Evolutionary conservation across 2,329 filamentous ascomycete species (phyloP).

Genomic region (Ciborinia camelliae): DNA sequence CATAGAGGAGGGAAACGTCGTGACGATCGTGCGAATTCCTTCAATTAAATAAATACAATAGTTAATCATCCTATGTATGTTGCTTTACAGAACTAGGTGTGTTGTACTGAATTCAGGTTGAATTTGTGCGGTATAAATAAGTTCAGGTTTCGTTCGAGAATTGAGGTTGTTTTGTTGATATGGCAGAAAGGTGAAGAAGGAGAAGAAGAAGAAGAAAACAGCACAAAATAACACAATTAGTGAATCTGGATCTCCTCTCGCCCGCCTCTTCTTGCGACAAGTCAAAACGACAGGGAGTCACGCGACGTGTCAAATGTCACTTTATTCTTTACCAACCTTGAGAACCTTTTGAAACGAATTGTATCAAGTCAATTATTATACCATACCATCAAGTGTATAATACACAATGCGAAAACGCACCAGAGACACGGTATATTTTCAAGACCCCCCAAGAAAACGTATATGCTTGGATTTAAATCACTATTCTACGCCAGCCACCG

Average conservation of each 20-base stretch:
- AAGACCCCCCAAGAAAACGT: not conserved
- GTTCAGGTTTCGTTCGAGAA: too few relatives aligned
- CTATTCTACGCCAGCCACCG: not conserved
- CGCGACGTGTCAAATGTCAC: not conserved
- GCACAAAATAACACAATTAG: not conserved
- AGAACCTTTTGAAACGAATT: not conserved
- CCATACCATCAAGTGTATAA: not conserved
- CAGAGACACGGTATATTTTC: not conserved
- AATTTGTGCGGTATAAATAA: not conserved
- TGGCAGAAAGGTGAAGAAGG: not conserved
- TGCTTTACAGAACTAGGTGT: too few relatives aligned
- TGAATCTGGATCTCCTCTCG: not conserved
- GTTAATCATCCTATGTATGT: too few relatives aligned
- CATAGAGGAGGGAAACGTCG: not conserved
- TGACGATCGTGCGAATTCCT: not conserved
- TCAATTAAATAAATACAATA: too few relatives aligned
- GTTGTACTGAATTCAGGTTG: too few relatives aligned
- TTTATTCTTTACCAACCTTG: not conserved
- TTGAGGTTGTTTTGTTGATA: not conserved
- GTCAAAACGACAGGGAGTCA: not conserved
- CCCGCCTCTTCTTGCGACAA: not conserved
- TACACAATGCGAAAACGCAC: not conserved
- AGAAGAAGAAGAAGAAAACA: too few relatives aligned
- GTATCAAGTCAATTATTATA: not conserved
- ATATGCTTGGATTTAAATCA: not conserved